Percentiles rank a stretch among this genome's conserved stretches.
These are phyloP conservation scores for Quercus lobata DNA, from an alignment of 331 rosid genomes.

Conservation along the genomic window DNA sequence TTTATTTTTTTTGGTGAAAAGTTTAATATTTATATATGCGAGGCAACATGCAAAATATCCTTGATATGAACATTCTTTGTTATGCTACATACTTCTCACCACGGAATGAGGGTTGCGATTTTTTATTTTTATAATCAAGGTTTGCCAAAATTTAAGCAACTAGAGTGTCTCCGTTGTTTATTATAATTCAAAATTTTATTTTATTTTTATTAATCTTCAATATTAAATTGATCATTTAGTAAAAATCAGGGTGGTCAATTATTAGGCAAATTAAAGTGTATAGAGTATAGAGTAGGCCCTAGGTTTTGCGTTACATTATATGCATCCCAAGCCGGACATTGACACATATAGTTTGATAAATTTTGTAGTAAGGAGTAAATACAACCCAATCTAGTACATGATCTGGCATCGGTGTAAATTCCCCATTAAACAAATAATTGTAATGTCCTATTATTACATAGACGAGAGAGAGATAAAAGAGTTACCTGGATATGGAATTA, in stretches of 20 bases:
- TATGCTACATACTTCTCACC: background rate
- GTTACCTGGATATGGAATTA: background rate
- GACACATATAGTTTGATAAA: background rate
- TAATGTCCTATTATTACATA: background rate
- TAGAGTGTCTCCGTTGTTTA: no score
- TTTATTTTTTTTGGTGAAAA: no score
- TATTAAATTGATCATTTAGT: no score
- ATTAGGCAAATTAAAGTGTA: background rate
- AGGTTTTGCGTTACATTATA: background rate
- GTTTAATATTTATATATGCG: background rate
- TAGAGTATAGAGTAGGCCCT: background rate
- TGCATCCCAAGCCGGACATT: background rate
- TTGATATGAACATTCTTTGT: background rate
- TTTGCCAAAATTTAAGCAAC: no score
- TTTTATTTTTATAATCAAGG: no score
- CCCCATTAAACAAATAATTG: background rate
- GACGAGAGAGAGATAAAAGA: background rate
- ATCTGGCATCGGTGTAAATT: background rate
- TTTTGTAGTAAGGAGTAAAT: background rate
- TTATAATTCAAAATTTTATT: no score
- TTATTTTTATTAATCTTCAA: no score
- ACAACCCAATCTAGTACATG: background rate
- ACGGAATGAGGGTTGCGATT: background rate
- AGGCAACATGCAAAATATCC: background rate
- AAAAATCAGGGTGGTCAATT: background rate